Base-by-base conservation (phyloP, 345 rosid genomes). In the Erodium maritimum region DNA sequence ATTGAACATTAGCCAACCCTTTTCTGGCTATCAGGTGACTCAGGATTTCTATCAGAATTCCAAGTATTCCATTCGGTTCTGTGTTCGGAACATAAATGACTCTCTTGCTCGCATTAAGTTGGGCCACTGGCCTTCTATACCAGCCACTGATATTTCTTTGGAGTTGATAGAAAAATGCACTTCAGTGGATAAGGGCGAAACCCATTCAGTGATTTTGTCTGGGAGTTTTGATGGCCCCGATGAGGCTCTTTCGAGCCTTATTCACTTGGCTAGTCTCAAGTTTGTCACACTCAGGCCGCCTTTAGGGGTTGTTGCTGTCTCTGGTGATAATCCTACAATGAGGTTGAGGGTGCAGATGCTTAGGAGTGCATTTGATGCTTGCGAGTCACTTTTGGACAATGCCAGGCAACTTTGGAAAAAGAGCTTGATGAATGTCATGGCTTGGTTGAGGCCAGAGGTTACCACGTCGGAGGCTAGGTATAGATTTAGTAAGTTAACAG, bases 361-460 rank as follows among this genome's bases (percentile, higher is more conserved):
- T 61, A 67, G 72, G 67, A 65, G 76, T 50, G 87, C 83, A 50
- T 86, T 91, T 71, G 79, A 84, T 69, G 79, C 84, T 3, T 84
- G 95, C 59, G 90, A 76, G 59, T 88, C 93, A 16, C 80, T 88
- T 65, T 68, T 81, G 24, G 96, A 85, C 59, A 82, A 64, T 59
- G 73, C 73, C 5, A 80, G 91, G 70, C 90, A 84, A 51, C 50
- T 76, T 45, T 91, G 98, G 98, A 88, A 81, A 72, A 88, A 72
- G 75, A 88, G 96, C 74, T 82, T 91, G 91, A 65, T 82, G 69
- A 86, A 86, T 80, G 80, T 81, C 62, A 88, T 91, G 89, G 77
- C 86, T 64, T 91, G 98, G 98, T 64, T 91, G 64, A 80, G 87
- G 58, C 96, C 98, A 21, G 98, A 88, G 77, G 90, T 91, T 21